Base-by-base conservation (phyloP, 2,329 filamentous ascomycete species). In the Mariannaea elegans region DNA sequence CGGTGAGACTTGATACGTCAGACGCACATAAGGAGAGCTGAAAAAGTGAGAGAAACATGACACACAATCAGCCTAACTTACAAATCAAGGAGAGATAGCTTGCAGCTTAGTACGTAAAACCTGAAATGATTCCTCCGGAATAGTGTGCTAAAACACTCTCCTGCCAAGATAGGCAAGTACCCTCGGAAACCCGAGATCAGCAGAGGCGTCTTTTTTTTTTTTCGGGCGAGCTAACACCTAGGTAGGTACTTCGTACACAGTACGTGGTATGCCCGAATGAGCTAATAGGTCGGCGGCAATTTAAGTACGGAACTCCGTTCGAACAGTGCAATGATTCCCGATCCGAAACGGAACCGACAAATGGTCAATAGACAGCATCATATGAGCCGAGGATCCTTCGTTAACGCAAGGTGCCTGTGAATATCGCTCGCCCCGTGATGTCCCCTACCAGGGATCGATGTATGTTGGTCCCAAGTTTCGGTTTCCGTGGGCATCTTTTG, bases 91-190 rank as follows among this genome's bases (percentile, higher is more conserved):
- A 38, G n/a, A 38, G 13, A 34, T 14, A 34, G 32, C 32, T 34
- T 14, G 32, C 32, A 38, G 34, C 14, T 38, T 38, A 38, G 34
- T 38, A 38, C 34, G 34, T 38, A 38, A 38, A 38, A n/a, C 8
- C 27, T 31, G 7, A 7, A 31, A 31, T 31, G 27, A 31, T 31
- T 31, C 12, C 27, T 31, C 27, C 27, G 13, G 19, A 16, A 38
- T 16, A 16, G 34, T 16, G 14, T 46, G 46, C 54, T 51, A 51
- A 50, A 38, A 18, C 8, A 27, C 27, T 16, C 47, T 46, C 55
- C 55, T 32, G 48, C 41, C 55, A 19, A 32, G 24, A 34, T 13
- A 23, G 55, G 47, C 41, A 58, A 52, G 41, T 18, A 23, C 38
- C 8, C 38, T 41, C 7, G 38, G 18, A 41, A 41, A 16, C 9